Base-by-base conservation (phyloP, 805 yeast genomes). In the Metschnikowia henanensis region DNA sequence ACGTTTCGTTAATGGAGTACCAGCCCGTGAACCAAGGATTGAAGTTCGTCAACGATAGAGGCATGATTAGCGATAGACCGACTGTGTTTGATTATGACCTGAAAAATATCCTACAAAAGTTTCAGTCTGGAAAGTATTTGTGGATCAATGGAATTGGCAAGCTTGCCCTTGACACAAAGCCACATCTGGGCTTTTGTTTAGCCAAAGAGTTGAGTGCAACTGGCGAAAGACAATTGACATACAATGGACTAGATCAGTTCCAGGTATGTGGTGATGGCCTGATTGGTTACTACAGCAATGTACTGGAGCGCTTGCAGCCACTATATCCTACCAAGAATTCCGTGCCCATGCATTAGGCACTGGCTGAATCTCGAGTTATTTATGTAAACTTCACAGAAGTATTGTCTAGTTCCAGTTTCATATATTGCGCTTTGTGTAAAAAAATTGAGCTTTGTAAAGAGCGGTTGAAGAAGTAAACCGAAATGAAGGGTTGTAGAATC, bases 31-130 rank as follows among this genome's bases (percentile, higher is more conserved):
- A 25, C 13, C 19, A 17, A 12, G 25, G 26, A 3, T 9, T 39
- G 9, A 18, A 13, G 7, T 10, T 39, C 9, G 13, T 7, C 25
- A 16, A 31, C 6, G 20, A 13, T 23, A 18, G 13, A 13, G n/a
- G 17, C n/a, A 15, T 12, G 13, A 13, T n/a, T 13, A 18, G 32
- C 16, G 13, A 15, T 18, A 21, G 30, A 25, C 39, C 22, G 31
- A 30, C 44, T 2, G 35, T 8, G 8, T 34, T 40, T 22, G 44
- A 40, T 12, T 40, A 10, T 21, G 18, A 41, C 26, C 21, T 3
- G 8, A 20, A 13, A 9, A 41, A 41, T 2, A 6, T 18, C 16
- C 10, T 41, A 4, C 32, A 36, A 21, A 30, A 35, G 29, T 41
- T 41, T 15, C 28, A 31, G 8, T 13, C 45, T 8, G 12, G 13